Percentiles rank a stretch among this genome's conserved stretches.
Evolutionary conservation across 345 rosid genomes (phyloP).

Genomic region (Eucalyptus viminalis): DNA sequence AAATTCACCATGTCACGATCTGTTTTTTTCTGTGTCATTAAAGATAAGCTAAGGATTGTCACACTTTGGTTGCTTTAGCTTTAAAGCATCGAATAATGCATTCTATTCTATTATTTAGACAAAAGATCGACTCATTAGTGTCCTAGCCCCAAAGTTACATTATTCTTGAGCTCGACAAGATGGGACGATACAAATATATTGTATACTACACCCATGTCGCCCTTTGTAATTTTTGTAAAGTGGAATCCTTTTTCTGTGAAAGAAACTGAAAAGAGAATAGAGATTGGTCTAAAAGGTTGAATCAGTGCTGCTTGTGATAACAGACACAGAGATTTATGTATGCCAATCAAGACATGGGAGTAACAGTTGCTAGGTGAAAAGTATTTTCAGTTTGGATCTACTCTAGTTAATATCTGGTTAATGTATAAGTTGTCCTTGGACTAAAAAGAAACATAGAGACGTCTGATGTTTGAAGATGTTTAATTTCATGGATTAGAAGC

Average conservation of each 20-base stretch:
- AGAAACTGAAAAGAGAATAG: neutral
- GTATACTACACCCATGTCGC: neutral
- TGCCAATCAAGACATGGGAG: neutral
- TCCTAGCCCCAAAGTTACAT: neutral
- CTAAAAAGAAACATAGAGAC: neutral
- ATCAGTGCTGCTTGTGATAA: neutral
- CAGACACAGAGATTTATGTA: neutral
- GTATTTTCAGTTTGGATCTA: neutral
- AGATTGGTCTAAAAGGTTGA: neutral
- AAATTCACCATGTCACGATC: neutral
- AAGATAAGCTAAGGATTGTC: neutral
- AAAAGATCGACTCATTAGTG: neutral
- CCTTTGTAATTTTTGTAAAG: neutral
- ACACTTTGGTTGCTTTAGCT: neutral
- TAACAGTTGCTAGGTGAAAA: neutral
- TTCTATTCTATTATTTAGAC: neutral
- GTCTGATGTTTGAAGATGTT: neutral
- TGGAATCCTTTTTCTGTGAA: neutral
- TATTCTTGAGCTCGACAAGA: neutral
- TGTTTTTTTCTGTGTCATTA: neutral
- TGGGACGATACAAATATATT: neutral
- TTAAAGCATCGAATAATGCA: neutral
- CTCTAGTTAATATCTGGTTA: neutral
- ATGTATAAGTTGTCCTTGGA: neutral
- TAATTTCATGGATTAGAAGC: neutral